A percentile compares a stretch with the other conserved stretches of the same genome.
Conservation (phyloP, 352 stramenopile genomes). For the Aphanomyces stellatus region DNA sequence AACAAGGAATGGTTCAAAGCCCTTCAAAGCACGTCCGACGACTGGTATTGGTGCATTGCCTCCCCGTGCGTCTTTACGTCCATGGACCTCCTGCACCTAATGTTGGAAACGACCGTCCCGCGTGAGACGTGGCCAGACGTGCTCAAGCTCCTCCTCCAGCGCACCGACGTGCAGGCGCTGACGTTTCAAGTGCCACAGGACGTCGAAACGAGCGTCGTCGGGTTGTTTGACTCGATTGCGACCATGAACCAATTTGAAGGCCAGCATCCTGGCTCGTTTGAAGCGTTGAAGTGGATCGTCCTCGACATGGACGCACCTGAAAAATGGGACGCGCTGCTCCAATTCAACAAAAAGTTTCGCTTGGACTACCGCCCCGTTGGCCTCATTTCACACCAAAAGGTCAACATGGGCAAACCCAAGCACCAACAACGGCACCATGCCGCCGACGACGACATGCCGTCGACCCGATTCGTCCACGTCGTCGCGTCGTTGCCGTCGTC, state of each 20-base stretch:
- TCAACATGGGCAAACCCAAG: background rate
- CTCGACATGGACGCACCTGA: background rate
- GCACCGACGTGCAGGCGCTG: background rate
- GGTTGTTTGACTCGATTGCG: background rate
- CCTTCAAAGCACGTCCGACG: background rate
- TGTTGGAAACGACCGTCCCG: background rate
- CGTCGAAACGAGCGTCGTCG: background rate
- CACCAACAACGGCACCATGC: background rate
- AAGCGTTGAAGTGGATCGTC: background rate
- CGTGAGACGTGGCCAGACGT: background rate
- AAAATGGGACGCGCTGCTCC: background rate
- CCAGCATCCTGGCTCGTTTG: background rate
- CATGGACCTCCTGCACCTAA: background rate
- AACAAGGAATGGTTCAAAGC: conserved; percentile 5
- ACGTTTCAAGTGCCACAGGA: background rate
- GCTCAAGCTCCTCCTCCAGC: conserved; percentile 4
- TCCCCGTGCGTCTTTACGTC: background rate
- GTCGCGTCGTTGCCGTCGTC: background rate
- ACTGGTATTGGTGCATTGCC: background rate
- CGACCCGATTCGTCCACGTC: background rate
- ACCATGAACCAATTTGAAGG: conserved; percentile 3
- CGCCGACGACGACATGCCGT: background rate
- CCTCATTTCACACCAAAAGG: background rate
- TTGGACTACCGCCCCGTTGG: background rate
- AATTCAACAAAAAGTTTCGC: conserved; percentile 2